Base-by-base conservation (phyloP, 306 rosid genomes). In the Senna siamea region DNA sequence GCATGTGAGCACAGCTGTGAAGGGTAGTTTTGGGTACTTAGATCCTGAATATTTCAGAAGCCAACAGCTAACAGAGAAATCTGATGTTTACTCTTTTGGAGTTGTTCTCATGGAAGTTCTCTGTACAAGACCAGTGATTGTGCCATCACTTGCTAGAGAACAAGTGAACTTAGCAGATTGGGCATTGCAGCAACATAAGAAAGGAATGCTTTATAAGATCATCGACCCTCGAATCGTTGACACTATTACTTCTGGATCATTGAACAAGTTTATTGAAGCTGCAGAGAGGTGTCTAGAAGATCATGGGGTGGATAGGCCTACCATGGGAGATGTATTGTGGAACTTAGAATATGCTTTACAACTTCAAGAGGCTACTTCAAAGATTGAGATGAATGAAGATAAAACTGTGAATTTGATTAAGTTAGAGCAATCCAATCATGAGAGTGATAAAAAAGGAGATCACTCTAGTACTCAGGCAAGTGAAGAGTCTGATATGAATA, bases 1-100 rank as follows among this genome's bases (percentile, higher is more conserved):
- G 2, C 90, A 91, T 53, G 93, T 93, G 0, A 93, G 92, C 86
- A 93, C 98, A 17, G 96, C 92, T 0, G 97, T 93, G 80, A 93
- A 93, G 79, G 98, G 97, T 0, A 93, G 98, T 69, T 85, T 93
- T 44, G 98, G 98, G 0, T 93, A 93, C 74, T 89, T 93, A 19
- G 98, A 93, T 69, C 98, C 97, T 2, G 92, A 91, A 59, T 91
- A 93, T 74, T 93, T 83, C 47, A 87, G 86, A 54, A 79, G 87
- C 15, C 97, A 89, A 41, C 89, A 91, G 13, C 78, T 93, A 0
- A 93, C 96, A 0, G 89, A 93, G 14, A 93, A 93, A 81, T 91
- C 96, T 1, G 94, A 93, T 63, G 80, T 93, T 6, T 93, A 91
- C 77, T 93, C 97, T 28, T 89, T 93, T 48, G 98, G 98, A 5